These are phyloP conservation scores for Leishmania braziliensis DNA, from an alignment of 208 protist genomes.

Conservation along the genomic window DNA sequence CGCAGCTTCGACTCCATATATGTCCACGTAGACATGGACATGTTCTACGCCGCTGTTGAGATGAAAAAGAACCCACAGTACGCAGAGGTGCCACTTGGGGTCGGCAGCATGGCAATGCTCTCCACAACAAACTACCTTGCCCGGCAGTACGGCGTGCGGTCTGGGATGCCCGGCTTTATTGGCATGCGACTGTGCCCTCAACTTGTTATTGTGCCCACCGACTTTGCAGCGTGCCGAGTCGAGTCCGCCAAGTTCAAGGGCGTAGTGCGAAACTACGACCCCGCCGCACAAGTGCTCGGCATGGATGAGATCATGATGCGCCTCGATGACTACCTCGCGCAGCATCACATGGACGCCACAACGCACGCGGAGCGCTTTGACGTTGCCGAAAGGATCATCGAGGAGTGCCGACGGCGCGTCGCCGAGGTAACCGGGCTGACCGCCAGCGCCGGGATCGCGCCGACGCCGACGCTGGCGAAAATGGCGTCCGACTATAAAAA, in stretches of 20 bases:
- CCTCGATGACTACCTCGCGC: conserved; percentile 43
- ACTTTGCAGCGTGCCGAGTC: conserved; percentile 66
- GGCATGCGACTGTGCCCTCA: conserved; percentile 81
- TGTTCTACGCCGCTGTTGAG: conserved; percentile 91
- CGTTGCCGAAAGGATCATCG: conserved; percentile 46
- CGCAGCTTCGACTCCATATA: conserved; percentile 47
- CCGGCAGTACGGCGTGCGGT: conserved; percentile 91
- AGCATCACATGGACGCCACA: conserved; percentile 12
- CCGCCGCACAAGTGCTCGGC: conserved; percentile 51
- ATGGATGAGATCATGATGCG: conserved; percentile 83
- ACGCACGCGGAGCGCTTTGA: conserved; percentile 35
- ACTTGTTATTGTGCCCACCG: conserved; percentile 72
- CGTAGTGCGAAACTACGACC: conserved; percentile 80
- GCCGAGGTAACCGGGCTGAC: conserved; percentile 65
- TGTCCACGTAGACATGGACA: conserved; percentile 91
- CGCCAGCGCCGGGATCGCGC: conserved; percentile 75
- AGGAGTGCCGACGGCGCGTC: conserved; percentile 53
- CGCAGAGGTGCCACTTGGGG: conserved; percentile 83
- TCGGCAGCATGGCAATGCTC: conserved; percentile 92
- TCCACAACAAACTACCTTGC: conserved; percentile 95
- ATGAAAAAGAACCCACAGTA: conserved; percentile 89
- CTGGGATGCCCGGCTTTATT: conserved; percentile 96
- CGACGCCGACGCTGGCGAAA: conserved; percentile 83
- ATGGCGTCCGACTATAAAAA: conserved; percentile 92
- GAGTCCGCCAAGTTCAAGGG: conserved; percentile 57